Percentiles rank a stretch among this genome's conserved stretches.
These are phyloP conservation scores for Vigna trinervia DNA, from an alignment of 306 rosid species.

Conservation along the genomic window DNA sequence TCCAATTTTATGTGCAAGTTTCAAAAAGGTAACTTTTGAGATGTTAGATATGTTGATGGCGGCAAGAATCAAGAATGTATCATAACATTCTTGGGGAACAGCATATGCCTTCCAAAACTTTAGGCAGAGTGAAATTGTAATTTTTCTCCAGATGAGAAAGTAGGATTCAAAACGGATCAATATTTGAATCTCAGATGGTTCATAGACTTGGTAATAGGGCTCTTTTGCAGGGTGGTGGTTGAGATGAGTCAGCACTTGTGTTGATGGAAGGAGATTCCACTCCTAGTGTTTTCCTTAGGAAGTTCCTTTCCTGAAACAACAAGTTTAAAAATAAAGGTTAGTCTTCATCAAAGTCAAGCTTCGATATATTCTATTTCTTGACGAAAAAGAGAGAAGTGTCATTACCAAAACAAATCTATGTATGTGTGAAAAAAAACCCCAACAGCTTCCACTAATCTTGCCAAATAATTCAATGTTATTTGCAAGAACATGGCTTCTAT, in stretches of 20 bases:
- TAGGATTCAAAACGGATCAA: conserved; percentile 26
- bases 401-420: background rate
- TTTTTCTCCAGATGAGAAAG: conserved; percentile 38
- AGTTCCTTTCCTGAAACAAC: conserved; percentile 80
- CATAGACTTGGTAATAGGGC: conserved; percentile 83
- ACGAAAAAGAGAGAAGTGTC: background rate
- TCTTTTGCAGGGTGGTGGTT: conserved; percentile 89
- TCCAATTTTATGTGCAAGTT: conserved; percentile 50
- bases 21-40: conserved; percentile 41
- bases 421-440: background rate
- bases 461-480: background rate
- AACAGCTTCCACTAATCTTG: conserved; percentile 15
- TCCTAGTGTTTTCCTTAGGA: conserved; percentile 88
- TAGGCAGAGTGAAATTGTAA: conserved; percentile 65
- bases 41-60: conserved; percentile 57
- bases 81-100: conserved; percentile 55
- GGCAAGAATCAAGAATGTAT: conserved; percentile 66
- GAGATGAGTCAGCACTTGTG: conserved; percentile 58
- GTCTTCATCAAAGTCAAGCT: conserved; percentile 36
- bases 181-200: conserved; percentile 46
- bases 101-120: conserved; percentile 64
- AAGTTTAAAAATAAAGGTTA: conserved; percentile 40
- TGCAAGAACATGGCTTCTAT: background rate
- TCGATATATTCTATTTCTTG: conserved; percentile 3
- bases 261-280: conserved; percentile 71